Base-by-base conservation (phyloP, 345 rosid genomes). In the Dipteronia sinensis region DNA sequence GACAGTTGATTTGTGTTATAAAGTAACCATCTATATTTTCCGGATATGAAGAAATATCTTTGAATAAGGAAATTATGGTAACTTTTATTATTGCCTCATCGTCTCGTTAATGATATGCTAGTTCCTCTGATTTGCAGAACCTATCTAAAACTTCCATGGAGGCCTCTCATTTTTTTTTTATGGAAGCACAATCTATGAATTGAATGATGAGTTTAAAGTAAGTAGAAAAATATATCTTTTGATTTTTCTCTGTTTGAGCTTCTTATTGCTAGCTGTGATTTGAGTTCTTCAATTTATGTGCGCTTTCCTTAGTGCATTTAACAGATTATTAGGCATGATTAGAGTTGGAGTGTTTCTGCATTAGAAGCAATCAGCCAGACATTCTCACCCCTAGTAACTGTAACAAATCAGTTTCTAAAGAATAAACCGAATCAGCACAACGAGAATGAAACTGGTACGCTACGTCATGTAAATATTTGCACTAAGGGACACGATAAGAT, bases 281-380 rank as follows among this genome's bases (percentile, higher is more conserved):
- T 34, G 46, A 42, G 7, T 42, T 58, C 40, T 46, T 4, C 59
- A 59, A 3, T 13, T 67, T 56, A 66, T 10, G 4, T 20, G 15
- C 29, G 27, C 15, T 29, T 65, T 25, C n/a, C 15, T 31, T 25
- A 49, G 10, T 27, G 71, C 19, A 25, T 66, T 71, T 72, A 13
- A 49, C 87, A 89, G 99, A 89, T 95, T 77, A 82, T 85, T 53
- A 82, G 84, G 87, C 96, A 95, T 85, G 85, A 87, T 0, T 98
- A 95, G 90, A 87, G 88, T 75, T 93, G 99, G 98, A 78, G 85
- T 79, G 87, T 90, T 55, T 85, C 98, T 61, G 97, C 97, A 70
- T 51, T 91, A 0, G 88, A 89, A 89, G 99, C 97, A 65, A 53
- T 93, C 67, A 83, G 83, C 72, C 98, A 95, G 89, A 90, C 92